Conservation (phyloP, 2,329 filamentous ascomycete genomes). For the Periglandula ipomoeae region DNA sequence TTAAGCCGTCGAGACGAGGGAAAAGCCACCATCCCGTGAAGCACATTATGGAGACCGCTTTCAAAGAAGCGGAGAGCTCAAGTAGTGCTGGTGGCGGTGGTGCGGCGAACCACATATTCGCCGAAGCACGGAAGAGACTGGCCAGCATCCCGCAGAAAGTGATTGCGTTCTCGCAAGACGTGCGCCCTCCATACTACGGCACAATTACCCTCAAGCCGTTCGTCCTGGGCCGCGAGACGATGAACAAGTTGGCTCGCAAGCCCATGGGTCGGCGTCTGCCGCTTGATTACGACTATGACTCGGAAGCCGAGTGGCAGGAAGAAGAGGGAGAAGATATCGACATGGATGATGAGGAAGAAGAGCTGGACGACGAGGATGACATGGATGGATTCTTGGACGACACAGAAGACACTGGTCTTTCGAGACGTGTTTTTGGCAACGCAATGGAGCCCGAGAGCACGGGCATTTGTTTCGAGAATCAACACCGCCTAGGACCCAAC, state of each 20-base stretch:
- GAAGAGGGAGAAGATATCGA: conserved; percentile 61
- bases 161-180: conserved; percentile 53
- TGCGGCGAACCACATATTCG: conserved; percentile 25
- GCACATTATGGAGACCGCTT: conserved; percentile 49
- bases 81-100: conserved; percentile 27
- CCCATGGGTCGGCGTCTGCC: conserved; percentile 48
- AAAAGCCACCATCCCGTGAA: conserved; percentile 43
- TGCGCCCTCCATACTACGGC: conserved; percentile 62
- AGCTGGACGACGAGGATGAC: conserved; percentile 66
- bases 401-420: conserved; percentile 57
- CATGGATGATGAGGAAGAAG: conserved; percentile 60
- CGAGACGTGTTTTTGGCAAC: conserved; percentile 50
- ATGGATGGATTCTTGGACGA: conserved; percentile 89
- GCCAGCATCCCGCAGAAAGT: conserved; percentile 53
- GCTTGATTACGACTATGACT: conserved; percentile 76
- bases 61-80: conserved; percentile 34
- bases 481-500: conserved; percentile 34
- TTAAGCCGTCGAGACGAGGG: conserved; percentile 33
- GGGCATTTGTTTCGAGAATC: conserved; percentile 76
- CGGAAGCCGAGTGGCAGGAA: conserved; percentile 80
- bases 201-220: conserved; percentile 55
- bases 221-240: conserved; percentile 33
- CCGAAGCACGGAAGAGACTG: conserved; percentile 31
- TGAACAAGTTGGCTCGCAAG: conserved; percentile 42
- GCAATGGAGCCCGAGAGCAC: conserved; percentile 69